Base-by-base conservation (phyloP, 768 basidiomycete genomes). In the Naganishia vishniacii region DNA sequence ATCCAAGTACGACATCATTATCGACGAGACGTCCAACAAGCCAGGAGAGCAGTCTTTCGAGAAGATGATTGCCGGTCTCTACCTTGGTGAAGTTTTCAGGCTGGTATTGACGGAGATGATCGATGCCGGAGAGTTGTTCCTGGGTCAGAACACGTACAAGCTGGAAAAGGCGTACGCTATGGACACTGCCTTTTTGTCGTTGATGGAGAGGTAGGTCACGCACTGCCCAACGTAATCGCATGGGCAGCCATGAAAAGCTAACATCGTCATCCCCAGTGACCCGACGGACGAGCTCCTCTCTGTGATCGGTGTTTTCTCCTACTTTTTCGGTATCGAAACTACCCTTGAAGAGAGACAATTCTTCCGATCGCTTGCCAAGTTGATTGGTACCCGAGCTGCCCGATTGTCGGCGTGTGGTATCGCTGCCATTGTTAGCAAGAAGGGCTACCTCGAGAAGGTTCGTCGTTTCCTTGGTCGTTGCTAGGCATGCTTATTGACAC, bases 81-180 rank as follows among this genome's bases (percentile, higher is more conserved):
- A 95, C 75, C 84, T 99, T 37, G 94, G 94, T 65, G 94, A 99
- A 79, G 91, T 98, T 70, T 82, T 97, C 69, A 87, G 94, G n/a
- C 81, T 98, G 29, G 87, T 97, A 69, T 83, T 99, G 65, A 89
- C 87, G 73, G 94, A 99, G 77, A 85, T 99, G 51, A 91, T 95
- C 73, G 93, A 95, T 73, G 88, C 92, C 69, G 95, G 94, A 78
- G 88, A 93, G 20, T 84, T 99, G 59, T 99, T 99, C 85, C 83
- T 95, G 31, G 93, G 95, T 26, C 94, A 99, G 79, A 91, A 94
- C 77, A 95, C 94, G 0, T 97, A 97, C 84, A 97, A 98, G 81
- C 84, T 99, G 41, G 93, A 98, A 79, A 89, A 84, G 68, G 84
- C 91, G 20, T 92, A 92, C 75, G 86, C 84, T 29, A 86, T 99